phyloP scores from a whole-genome alignment of 2,329 filamentous ascomycete species.

The Coleophoma crateriformis region DNA sequence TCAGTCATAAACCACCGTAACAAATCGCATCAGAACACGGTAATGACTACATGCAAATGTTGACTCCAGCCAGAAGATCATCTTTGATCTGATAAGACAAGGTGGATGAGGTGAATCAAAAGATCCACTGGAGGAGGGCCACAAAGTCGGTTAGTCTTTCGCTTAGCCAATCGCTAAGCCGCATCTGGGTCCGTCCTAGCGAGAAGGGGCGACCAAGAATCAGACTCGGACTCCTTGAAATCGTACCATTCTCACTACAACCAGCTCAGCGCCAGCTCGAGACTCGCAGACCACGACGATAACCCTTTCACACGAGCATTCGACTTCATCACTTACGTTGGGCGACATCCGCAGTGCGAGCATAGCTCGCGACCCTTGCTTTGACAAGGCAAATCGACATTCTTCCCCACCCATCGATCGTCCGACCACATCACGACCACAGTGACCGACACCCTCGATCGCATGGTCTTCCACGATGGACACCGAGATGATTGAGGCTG shows the following conservation, averaged over 20 bases:
- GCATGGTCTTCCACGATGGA: slow-evolving; percentile 22
- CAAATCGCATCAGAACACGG: no score
- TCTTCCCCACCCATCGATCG: background rate
- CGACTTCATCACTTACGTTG: background rate
- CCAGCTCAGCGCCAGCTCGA: background rate
- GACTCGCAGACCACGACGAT: background rate
- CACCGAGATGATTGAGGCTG: slow-evolving; percentile 16
- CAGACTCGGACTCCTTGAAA: background rate
- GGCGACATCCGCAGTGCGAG: background rate
- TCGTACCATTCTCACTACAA: background rate
- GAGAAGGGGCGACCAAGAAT: no score
- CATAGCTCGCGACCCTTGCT: background rate
- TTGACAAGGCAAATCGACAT: no score
- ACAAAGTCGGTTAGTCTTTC: background rate
- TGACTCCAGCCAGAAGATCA: no score
- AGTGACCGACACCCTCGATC: slow-evolving; percentile 8
- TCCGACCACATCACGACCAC: slow-evolving; percentile 2
- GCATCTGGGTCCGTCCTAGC: background rate
- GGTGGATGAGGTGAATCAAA: background rate
- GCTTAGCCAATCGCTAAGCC: background rate
- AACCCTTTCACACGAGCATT: background rate
- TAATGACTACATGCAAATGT: no score
- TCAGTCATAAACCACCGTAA: no score
- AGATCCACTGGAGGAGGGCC: background rate
- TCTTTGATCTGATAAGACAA: background rate